A percentile compares a stretch with the other conserved stretches of the same genome.
These are phyloP conservation scores for Penicillium sp. DNA, from an alignment of 2,329 filamentous ascomycete species.

Conservation along the genomic window DNA sequence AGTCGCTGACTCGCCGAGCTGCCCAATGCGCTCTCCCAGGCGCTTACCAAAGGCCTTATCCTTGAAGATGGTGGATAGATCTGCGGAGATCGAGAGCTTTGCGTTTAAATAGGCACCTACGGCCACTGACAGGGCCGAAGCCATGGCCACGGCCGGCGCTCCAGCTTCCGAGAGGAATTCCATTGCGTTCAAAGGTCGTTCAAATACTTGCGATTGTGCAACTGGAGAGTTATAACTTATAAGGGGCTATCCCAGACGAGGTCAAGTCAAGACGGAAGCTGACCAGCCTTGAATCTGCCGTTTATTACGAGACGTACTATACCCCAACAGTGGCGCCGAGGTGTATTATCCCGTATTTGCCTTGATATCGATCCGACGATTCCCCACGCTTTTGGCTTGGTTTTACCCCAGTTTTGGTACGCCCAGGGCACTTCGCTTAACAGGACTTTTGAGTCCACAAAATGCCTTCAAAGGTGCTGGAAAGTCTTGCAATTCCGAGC, in stretches of 20 bases:
- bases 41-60: constrained; percentile 34
- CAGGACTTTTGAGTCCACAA: neutral
- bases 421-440: neutral
- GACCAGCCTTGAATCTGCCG: constrained; percentile 24
- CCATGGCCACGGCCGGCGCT: constrained; percentile 29
- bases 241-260: neutral
- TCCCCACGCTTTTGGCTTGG: neutral
- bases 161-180: constrained; percentile 28
- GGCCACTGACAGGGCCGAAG: constrained; percentile 35
- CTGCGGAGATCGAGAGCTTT: constrained; percentile 40
- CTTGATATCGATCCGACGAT: neutral
- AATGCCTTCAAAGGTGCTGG: neutral
- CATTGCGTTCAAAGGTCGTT: constrained; percentile 16
- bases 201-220: neutral
- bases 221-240: constrained; percentile 7
- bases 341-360: neutral
- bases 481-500: neutral
- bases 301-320: constrained; percentile 1
- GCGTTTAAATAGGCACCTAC: constrained; percentile 44
- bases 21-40: constrained; percentile 33
- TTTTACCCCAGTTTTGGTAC: constrained; percentile 3
- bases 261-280: constrained; percentile 23
- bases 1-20: constrained; percentile 39
- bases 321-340: neutral
- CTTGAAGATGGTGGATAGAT: constrained; percentile 34